A percentile compares a stretch with the other conserved stretches of the same genome.
Evolutionary conservation across 2,329 filamentous ascomycete species (phyloP).

Genomic region (Beauveria bassiana): DNA sequence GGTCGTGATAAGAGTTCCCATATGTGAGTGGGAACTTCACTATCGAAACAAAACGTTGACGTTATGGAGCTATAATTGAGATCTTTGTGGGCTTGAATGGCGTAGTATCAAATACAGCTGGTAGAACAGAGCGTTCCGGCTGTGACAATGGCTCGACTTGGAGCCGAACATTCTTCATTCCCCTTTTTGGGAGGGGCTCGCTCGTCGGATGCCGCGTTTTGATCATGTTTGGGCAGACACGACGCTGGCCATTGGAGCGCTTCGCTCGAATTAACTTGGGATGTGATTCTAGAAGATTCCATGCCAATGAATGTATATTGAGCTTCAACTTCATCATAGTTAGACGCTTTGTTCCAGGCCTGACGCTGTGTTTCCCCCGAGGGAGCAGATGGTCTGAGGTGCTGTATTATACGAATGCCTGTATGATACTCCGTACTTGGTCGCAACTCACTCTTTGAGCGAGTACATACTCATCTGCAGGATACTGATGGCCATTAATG

Average conservation of each 20-base stretch:
- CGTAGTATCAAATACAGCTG: too few relatives aligned
- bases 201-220: background rate
- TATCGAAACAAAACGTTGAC: background rate
- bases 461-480: background rate
- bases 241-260: background rate
- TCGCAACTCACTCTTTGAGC: background rate
- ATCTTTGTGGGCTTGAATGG: background rate
- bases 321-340: background rate
- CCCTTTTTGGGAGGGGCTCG: background rate
- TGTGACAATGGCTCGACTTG: background rate
- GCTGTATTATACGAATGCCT: background rate
- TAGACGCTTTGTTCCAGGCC: background rate
- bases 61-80: background rate
- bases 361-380: background rate
- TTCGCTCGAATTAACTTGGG: background rate
- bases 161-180: background rate
- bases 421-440: background rate
- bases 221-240: background rate
- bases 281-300: background rate
- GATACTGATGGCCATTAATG: background rate
- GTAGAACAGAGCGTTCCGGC: background rate
- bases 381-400: background rate
- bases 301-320: background rate
- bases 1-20: background rate
- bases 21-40: background rate